phyloP scores from a whole-genome alignment of 2,329 filamentous ascomycete species.

The Ascocoryne sarcoides region DNA sequence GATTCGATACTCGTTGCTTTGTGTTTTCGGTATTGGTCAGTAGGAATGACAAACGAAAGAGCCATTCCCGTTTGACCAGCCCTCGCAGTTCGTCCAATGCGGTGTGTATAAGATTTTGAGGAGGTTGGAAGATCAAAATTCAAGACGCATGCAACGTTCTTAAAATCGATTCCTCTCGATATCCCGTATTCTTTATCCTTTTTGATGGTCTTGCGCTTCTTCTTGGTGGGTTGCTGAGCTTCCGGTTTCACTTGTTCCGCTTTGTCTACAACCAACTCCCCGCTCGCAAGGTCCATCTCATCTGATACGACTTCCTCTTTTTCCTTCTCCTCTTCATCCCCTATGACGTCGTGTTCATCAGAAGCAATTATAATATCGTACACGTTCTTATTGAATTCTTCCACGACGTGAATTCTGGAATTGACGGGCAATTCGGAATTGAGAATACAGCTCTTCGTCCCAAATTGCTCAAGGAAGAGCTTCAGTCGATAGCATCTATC shows the following conservation, averaged over 20 bases:
- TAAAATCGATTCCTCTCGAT: conserved; percentile 94
- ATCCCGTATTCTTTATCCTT: conserved; percentile 85
- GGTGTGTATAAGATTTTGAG: conserved; percentile 91
- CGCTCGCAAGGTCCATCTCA: conserved; percentile 25
- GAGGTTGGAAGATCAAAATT: conserved; percentile 92
- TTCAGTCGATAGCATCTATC: conserved; percentile 88
- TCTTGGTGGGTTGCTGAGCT: conserved; percentile 34
- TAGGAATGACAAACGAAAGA: conserved; percentile 86
- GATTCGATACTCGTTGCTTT: conserved; percentile 71
- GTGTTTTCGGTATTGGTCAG: conserved; percentile 77
- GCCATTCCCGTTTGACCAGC: conserved; percentile 91
- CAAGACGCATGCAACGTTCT: conserved; percentile 86
- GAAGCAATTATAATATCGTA: conserved; percentile 98
- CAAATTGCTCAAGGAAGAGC: conserved; percentile 93
- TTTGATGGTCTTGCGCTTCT: conserved; percentile 54
- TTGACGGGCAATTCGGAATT: conserved; percentile 95
- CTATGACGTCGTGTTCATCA: conserved; percentile 80
- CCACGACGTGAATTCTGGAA: conserved; percentile 84
- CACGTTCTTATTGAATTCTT: conserved; percentile 93
- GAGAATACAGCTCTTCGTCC: conserved; percentile 83
- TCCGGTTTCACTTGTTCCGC: conserved; percentile 19
- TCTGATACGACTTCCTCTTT: conserved; percentile 9
- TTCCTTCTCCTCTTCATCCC: conserved; percentile 42
- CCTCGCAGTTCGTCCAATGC: conserved; percentile 86
- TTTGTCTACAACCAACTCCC: conserved; percentile 8